Evolutionary conservation across 768 basidiomycete genomes (phyloP), one percentile per base, ranked within the genome.

Genomic region (Crepidotus variabilis): DNA sequence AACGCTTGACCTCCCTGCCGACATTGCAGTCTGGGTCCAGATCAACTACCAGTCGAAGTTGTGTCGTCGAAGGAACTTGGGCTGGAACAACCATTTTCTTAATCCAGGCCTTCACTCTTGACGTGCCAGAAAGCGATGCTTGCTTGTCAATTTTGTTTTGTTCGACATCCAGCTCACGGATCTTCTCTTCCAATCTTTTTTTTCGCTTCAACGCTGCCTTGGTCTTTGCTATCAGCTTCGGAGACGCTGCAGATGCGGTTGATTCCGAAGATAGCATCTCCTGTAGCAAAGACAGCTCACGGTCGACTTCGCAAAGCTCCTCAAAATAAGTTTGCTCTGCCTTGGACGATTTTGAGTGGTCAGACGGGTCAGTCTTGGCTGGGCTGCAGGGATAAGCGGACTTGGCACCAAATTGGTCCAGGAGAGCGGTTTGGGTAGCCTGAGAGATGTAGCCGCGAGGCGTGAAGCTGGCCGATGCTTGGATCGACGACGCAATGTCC

Each of bases 61-160:
- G 75, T 13, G 65, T 53, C 1, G 71, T 61, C n/a, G 20, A 20
- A 22, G 52, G 43, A 43, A 51, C 45, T 9, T 73, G 74, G 21
- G 75, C 73, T 2, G 71, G 65, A 7, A 71, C 61, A 24, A 87
- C 73, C 58, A 86, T 86, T 59, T 80, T 82, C 69, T 78, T 83
- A 63, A 85, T 69, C 87, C 87, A 88, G 4, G 80, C 75, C 60
- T 82, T 86, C 47, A 88, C 65, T 59, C 76, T 81, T 47, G 79
- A 75, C 4, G 80, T 71, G 13, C 78, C 75, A 14, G 72, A 70
- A 32, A 63, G 35, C 13, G 62, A 56, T 32, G 67, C 66, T 52
- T 67, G 71, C 47, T 72, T 64, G 36, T 63, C 63, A 13, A 53
- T 43, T 47, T 67, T 65, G 21, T 52, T 60, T 34, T 24, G 48